Evolutionary conservation across 305 asterid genomes (phyloP).

Genomic region (Euphrasia arctica): DNA sequence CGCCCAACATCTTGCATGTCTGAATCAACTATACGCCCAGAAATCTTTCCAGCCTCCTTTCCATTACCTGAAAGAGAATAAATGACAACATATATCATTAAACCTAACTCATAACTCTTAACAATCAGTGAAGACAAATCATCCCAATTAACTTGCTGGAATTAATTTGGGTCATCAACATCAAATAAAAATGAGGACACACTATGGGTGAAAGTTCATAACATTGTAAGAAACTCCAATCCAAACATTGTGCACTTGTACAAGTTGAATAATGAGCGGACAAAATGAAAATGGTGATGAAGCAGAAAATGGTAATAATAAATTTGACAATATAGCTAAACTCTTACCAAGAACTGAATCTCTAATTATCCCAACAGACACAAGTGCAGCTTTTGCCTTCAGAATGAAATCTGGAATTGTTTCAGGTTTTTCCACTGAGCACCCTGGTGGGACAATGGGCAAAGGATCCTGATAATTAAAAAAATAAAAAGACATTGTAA

Average conservation of each 20-base stretch:
- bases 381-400: slow-evolving; percentile 85
- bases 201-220: not conserved
- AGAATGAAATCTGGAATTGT: slow-evolving; percentile 60
- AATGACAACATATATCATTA: slow-evolving; percentile 21
- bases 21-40: slow-evolving; percentile 86
- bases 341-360: slow-evolving; percentile 70
- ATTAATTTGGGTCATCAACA: slow-evolving; percentile 15
- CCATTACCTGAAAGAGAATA: slow-evolving; percentile 55
- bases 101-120: slow-evolving; percentile 5
- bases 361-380: slow-evolving; percentile 88
- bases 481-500: slow-evolving; percentile 22
- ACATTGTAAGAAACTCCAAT: slow-evolving; percentile 16
- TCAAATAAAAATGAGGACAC: slow-evolving; percentile 15
- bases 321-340: slow-evolving; percentile 24
- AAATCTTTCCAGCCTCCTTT: slow-evolving; percentile 64
- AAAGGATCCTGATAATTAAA: slow-evolving; percentile 53
- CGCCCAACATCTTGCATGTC: slow-evolving; percentile 98
- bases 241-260: not conserved
- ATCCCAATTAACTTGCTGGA: slow-evolving; percentile 7
- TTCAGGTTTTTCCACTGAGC: slow-evolving; percentile 73
- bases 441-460: slow-evolving; percentile 83
- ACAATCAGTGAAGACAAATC: slow-evolving; percentile 13
- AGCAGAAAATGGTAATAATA: slow-evolving; percentile 8
- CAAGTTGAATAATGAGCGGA: slow-evolving; percentile 1
- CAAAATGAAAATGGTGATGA: slow-evolving; percentile 6